Percentiles rank a stretch among this genome's conserved stretches.
Evolutionary conservation across 352 stramenopile species (phyloP).

Genomic region (Globisporangium radiosum): DNA sequence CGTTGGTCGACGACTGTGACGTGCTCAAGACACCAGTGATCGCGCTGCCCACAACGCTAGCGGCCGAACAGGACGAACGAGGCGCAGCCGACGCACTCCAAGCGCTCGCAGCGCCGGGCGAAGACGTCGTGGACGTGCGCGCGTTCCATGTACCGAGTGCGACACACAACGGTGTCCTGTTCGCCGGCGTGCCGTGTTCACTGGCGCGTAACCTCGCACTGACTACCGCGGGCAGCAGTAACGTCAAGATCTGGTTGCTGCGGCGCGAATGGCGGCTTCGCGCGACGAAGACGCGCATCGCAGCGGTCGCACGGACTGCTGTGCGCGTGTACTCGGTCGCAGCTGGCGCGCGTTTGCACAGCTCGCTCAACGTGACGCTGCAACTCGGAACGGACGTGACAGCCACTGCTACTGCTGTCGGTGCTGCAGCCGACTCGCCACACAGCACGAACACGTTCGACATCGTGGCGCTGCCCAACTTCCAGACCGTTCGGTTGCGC

Average conservation of each 20-base stretch:
- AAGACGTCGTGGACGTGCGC: conserved; percentile 9
- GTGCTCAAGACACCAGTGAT: neutral
- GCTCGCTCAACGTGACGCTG: neutral
- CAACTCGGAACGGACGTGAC: neutral
- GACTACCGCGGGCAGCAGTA: neutral
- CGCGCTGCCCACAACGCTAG: neutral
- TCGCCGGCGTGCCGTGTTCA: conserved; percentile 10
- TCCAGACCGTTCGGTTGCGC: conserved; percentile 3
- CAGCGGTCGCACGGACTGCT: neutral
- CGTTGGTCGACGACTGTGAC: conserved; percentile 1
- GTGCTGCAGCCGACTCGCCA: neutral
- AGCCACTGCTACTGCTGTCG: neutral
- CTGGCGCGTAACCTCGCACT: conserved; percentile 3
- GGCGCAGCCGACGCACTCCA: conserved; percentile 7
- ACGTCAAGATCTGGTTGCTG: conserved; percentile 2
- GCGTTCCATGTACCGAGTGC: conserved; percentile 4
- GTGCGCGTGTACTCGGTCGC: conserved; percentile 9
- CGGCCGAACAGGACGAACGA: conserved; percentile 10
- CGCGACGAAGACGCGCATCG: neutral
- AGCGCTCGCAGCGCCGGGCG: conserved; percentile 9
- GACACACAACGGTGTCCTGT: neutral
- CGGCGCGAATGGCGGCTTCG: conserved; percentile 1
- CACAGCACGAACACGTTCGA: neutral
- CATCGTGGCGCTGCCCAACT: conserved; percentile 10
- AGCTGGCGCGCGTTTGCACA: conserved; percentile 4